phyloP scores from a whole-genome alignment of 768 basidiomycete species.

The Sutorius australiensis region DNA sequence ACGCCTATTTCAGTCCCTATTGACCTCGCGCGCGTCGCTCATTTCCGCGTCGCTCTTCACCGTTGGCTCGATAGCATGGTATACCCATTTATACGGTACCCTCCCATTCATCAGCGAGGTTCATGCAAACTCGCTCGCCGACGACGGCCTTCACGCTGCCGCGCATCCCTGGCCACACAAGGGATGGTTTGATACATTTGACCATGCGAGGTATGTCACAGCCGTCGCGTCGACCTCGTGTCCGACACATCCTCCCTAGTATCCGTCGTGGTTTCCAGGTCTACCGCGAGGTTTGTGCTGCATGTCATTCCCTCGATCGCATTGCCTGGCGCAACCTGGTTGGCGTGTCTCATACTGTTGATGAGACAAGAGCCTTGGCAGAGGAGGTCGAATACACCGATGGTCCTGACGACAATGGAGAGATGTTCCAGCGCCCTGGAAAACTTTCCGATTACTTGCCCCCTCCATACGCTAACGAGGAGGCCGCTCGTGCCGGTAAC shows the following conservation, averaged over 20 bases:
- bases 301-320: constrained; percentile 98
- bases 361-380: constrained; percentile 86
- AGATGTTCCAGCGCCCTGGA: constrained; percentile 99
- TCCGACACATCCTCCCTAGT: constrained; percentile 39
- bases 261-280: constrained; percentile 96
- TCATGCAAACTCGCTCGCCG: constrained; percentile 87
- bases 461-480: constrained; percentile 92
- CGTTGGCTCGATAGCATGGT: constrained; percentile 92
- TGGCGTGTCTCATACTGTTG: constrained; percentile 93
- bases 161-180: constrained; percentile 89
- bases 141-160: constrained; percentile 90
- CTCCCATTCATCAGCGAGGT: constrained; percentile 89
- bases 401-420: constrained; percentile 89
- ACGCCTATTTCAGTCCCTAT: constrained; percentile 44
- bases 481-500: constrained; percentile 93
- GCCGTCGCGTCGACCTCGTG: constrained; percentile 3
- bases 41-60: constrained; percentile 73
- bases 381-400: constrained; percentile 97
- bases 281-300: constrained; percentile 98
- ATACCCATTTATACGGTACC: constrained; percentile 88
- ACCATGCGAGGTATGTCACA: constrained; percentile 83
- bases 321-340: constrained; percentile 99
- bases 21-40: constrained; percentile 70
- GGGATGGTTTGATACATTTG: constrained; percentile 85
- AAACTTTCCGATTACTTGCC: constrained; percentile 98